Base-by-base conservation (phyloP, 2,329 filamentous ascomycete species). In the Lomentospora prolificans region DNA sequence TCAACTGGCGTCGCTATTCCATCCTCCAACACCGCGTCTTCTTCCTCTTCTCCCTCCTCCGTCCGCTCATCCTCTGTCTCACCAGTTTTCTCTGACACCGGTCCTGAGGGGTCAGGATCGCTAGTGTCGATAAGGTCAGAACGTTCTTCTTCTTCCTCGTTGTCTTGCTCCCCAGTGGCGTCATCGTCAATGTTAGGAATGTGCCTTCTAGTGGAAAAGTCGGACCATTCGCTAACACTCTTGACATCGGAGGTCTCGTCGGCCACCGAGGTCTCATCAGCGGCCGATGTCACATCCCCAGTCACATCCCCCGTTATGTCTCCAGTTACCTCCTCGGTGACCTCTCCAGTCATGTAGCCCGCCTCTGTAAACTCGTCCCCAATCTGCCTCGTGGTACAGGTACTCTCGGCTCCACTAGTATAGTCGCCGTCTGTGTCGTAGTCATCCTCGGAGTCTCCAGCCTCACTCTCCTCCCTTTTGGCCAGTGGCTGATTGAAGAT, bases 391-490 rank as follows among this genome's bases (percentile, higher is more conserved):
- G 89, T 90, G 22, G 89, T 91, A 9, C 79, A 82, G 24, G 87
- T 92, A 67, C 89, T 96, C 66, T 96, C 91, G 12, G 79, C 90
- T 44, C 84, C 90, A 62, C 87, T 95, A 2, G 87, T 92, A 67
- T 94, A 96, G 62, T 89, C 86, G 24, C 74, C 80, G 60, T 91
- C 82, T 2, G 79, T 80, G 61, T 90, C 86, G 60, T 87, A 87
- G 50, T 86, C 83, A 57, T 86, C 84, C 12, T 89, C 84, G 2
- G 77, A 76, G 24, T 76, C 79, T 54, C 71, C 76, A 41, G 70
- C 72, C 6, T 74, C 72, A 1, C 62, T 66, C 2, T 67, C 63
- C 24, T 25, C 51, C 50, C 57, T 57, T 53, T 65, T 14, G 61
- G 65, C 58, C 61, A 67, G 55, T 1, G 94, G 92, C 57, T 94